phyloP scores from a whole-genome alignment of 2,329 filamentous ascomycete genomes.

The Xylaria sp. region DNA sequence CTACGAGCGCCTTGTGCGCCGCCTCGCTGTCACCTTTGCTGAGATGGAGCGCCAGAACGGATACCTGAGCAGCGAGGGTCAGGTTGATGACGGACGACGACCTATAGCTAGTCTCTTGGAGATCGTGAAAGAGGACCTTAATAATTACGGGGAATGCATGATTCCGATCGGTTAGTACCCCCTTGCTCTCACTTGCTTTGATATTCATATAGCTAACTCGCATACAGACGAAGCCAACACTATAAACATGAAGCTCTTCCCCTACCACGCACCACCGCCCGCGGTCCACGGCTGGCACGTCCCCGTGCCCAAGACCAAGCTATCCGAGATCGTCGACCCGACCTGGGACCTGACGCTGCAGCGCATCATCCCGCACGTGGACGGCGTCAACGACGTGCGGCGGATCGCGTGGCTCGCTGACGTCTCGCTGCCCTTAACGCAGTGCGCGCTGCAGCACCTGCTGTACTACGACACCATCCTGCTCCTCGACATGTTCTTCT shows the following conservation, averaged over 20 bases:
- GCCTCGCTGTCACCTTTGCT: slow-evolving; percentile 85
- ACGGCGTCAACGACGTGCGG: slow-evolving; percentile 89
- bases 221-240: slow-evolving; percentile 85
- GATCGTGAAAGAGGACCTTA: slow-evolving; percentile 84
- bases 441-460: slow-evolving; percentile 86
- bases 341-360: slow-evolving; percentile 81
- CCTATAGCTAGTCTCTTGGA: slow-evolving; percentile 86
- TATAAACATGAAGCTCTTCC: slow-evolving; percentile 95
- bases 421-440: slow-evolving; percentile 85
- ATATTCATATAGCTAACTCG: not conserved
- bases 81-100: slow-evolving; percentile 64
- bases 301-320: slow-evolving; percentile 77
- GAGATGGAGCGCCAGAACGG: slow-evolving; percentile 92
- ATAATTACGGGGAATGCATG: slow-evolving; percentile 98
- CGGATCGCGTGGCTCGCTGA: slow-evolving; percentile 87
- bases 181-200: not conserved
- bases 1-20: slow-evolving; percentile 85
- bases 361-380: slow-evolving; percentile 84
- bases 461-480: slow-evolving; percentile 93
- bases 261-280: slow-evolving; percentile 79
- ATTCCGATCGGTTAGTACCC: slow-evolving; percentile 83
- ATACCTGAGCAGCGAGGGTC: slow-evolving; percentile 69
- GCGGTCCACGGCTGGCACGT: slow-evolving; percentile 89
- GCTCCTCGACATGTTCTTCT: slow-evolving; percentile 94
- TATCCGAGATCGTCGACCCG: slow-evolving; percentile 70